phyloP scores from a whole-genome alignment of 1,139 yeast genomes.

The Pneumocystis sp. region DNA sequence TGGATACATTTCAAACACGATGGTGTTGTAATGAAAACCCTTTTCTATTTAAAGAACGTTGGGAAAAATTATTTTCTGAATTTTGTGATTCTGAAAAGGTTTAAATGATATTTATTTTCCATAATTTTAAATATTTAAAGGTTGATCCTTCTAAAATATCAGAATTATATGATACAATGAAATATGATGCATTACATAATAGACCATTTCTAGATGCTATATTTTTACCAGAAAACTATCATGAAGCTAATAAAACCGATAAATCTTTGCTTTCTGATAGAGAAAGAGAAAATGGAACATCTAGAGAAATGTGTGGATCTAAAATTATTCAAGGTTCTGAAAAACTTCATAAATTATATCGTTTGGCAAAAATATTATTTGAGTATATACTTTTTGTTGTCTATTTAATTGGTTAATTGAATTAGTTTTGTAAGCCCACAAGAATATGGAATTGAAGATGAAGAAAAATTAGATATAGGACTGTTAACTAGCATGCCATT shows the following conservation, averaged over 20 bases:
- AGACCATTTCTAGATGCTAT: slow-evolving; percentile 73
- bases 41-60: slow-evolving; percentile 72
- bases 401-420: neutral
- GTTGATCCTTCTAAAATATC: slow-evolving; percentile 87
- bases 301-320: slow-evolving; percentile 6
- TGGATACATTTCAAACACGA: slow-evolving; percentile 49
- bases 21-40: slow-evolving; percentile 99
- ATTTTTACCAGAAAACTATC: slow-evolving; percentile 50
- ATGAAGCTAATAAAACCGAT: slow-evolving; percentile 6
- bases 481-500: slow-evolving; percentile 84
- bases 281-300: slow-evolving; percentile 30
- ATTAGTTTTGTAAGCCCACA: slow-evolving; percentile 76
- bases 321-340: slow-evolving; percentile 9
- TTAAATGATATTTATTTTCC: neutral
- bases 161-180: slow-evolving; percentile 95
- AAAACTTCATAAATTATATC: slow-evolving; percentile 63
- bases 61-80: slow-evolving; percentile 93
- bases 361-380: slow-evolving; percentile 80
- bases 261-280: slow-evolving; percentile 33
- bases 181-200: slow-evolving; percentile 92
- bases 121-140: neutral
- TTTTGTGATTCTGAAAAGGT: slow-evolving; percentile 88
- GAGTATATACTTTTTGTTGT: slow-evolving; percentile 29
- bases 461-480: slow-evolving; percentile 92
- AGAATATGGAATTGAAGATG: slow-evolving; percentile 93